These are phyloP conservation scores for Leptographium lundbergii DNA, from an alignment of 2,329 filamentous ascomycete species.

Conservation along the genomic window DNA sequence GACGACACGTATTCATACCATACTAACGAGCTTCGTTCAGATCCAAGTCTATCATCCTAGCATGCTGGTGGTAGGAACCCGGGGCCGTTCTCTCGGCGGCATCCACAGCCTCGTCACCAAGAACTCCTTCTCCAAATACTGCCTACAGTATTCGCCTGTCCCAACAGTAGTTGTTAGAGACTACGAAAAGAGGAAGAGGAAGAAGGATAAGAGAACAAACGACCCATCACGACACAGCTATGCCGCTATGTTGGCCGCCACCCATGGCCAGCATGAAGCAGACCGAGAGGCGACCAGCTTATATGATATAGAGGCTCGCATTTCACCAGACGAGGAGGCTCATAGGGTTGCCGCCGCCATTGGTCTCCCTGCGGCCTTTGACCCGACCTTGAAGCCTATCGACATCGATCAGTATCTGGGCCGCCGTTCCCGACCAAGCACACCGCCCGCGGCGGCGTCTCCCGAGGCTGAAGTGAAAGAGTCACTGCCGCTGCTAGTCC, in stretches of 20 bases:
- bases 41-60: conserved; percentile 87
- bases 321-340: conserved; percentile 49
- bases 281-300: conserved; percentile 39
- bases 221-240: conserved; percentile 69
- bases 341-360: conserved; percentile 51
- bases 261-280: conserved; percentile 42
- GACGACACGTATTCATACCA: not conserved
- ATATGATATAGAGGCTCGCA: conserved; percentile 41
- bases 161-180: conserved; percentile 88
- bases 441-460: conserved; percentile 3
- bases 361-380: conserved; percentile 48
- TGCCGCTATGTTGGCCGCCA: conserved; percentile 59
- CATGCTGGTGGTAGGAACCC: conserved; percentile 81
- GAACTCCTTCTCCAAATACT: conserved; percentile 89
- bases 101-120: conserved; percentile 73
- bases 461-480: not conserved
- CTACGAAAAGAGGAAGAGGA: conserved; percentile 76
- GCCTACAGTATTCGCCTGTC: conserved; percentile 82
- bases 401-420: conserved; percentile 16
- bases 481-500: not conserved
- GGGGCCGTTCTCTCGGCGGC: conserved; percentile 71
- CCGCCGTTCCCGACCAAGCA: conserved; percentile 9
- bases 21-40: conserved; percentile 28
- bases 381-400: conserved; percentile 49
- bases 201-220: conserved; percentile 71